These are phyloP conservation scores for Leucaena leucocephala DNA, from an alignment of 306 rosid genomes.

Conservation along the genomic window DNA sequence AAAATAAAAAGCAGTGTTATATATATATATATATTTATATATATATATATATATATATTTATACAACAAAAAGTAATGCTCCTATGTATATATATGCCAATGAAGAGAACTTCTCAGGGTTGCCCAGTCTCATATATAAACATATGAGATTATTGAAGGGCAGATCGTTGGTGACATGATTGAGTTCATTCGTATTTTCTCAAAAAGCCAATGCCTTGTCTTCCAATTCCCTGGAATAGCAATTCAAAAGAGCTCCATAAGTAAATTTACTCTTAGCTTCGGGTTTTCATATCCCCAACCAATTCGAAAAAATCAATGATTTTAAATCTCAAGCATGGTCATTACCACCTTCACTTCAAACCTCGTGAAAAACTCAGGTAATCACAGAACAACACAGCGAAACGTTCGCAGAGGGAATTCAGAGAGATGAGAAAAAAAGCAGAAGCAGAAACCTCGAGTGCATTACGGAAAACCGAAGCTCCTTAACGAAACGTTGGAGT, in stretches of 20 bases:
- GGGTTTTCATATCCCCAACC: not conserved
- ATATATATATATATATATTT: no score
- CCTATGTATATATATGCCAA: slow-evolving; percentile 52
- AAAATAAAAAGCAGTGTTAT: no score
- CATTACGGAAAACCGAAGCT: slow-evolving; percentile 63
- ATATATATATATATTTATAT: no score
- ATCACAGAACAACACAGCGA: not conserved
- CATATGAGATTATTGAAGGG: slow-evolving; percentile 64
- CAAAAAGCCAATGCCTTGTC: slow-evolving; percentile 67
- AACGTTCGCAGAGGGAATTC: not conserved
- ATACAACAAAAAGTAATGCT: no score
- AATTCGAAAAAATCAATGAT: no score
- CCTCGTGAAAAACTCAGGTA: not conserved
- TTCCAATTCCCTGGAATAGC: slow-evolving; percentile 69
- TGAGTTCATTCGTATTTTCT: slow-evolving; percentile 54
- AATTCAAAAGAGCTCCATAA: slow-evolving; percentile 68
- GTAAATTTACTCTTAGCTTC: slow-evolving; percentile 53
- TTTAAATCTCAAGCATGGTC: not conserved
- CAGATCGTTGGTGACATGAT: slow-evolving; percentile 41
- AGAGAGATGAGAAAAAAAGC: not conserved
- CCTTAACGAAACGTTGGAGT: slow-evolving; percentile 50
- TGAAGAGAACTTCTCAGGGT: slow-evolving; percentile 56
- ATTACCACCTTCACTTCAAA: not conserved
- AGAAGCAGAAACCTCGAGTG: slow-evolving; percentile 64
- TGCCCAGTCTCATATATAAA: slow-evolving; percentile 62